phyloP scores from a whole-genome alignment of 163 green algal species.

The Coccomyxa subellipsoidea region DNA sequence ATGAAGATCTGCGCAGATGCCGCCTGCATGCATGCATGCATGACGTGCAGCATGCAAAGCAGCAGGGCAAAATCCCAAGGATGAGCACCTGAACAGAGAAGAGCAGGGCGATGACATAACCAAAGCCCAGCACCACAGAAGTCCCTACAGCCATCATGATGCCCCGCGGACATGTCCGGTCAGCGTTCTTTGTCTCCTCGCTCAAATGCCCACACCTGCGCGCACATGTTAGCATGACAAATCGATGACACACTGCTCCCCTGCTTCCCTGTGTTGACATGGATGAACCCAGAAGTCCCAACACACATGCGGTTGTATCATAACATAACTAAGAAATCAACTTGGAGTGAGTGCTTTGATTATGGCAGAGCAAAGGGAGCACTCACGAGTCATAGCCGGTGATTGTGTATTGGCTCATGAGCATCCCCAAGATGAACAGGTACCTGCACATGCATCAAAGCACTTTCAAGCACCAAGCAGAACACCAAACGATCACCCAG shows the following conservation, averaged over 20 bases:
- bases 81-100: constrained; percentile 44
- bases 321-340: no score
- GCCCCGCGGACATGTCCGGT: background rate
- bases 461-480: background rate
- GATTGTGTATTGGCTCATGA: constrained; percentile 58
- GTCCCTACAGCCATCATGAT: constrained; percentile 33
- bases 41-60: no score
- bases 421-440: constrained; percentile 56
- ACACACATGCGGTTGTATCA: no score
- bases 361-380: no score
- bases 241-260: background rate
- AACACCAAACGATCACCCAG: no score
- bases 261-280: background rate
- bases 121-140: constrained; percentile 34
- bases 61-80: no score
- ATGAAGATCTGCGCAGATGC: no score
- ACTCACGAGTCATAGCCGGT: constrained; percentile 32
- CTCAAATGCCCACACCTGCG: constrained; percentile 37
- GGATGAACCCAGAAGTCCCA: no score
- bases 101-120: constrained; percentile 42
- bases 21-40: no score
- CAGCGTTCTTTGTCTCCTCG: constrained; percentile 48
- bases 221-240: no score
- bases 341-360: no score
- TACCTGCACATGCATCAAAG: constrained; percentile 20